These are phyloP conservation scores for Galerina marginata DNA, from an alignment of 768 basidiomycete species.

Conservation along the genomic window DNA sequence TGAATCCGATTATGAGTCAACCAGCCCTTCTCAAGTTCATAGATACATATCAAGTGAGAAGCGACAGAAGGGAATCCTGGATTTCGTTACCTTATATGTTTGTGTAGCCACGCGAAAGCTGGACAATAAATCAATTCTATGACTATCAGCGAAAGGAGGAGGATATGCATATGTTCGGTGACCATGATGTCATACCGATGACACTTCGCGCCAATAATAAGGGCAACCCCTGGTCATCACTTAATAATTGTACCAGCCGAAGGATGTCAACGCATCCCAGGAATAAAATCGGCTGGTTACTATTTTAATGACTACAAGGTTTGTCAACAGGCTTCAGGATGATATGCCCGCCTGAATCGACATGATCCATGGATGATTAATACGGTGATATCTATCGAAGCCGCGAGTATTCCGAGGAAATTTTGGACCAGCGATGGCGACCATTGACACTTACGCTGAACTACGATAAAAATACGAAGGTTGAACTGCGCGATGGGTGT, in stretches of 20 bases:
- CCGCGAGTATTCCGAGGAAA: background rate
- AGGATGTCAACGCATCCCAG: too few species aligned
- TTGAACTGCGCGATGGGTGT: background rate
- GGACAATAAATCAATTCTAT: too few species aligned
- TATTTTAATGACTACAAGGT: background rate
- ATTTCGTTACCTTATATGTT: background rate
- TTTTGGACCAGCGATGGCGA: background rate
- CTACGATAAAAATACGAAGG: conserved; percentile 19
- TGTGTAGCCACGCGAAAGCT: too few species aligned
- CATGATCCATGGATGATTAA: conserved; percentile 1
- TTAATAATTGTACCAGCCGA: too few species aligned
- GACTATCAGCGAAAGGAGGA: too few species aligned
- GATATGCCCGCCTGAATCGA: background rate
- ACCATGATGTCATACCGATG: too few species aligned
- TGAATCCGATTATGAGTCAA: too few species aligned
- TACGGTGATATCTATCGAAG: background rate
- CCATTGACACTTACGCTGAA: background rate
- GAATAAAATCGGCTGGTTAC: too few species aligned
- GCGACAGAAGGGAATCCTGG: background rate
- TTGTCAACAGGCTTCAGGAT: background rate
- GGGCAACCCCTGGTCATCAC: too few species aligned
- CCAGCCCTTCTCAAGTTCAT: too few species aligned
- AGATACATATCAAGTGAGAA: background rate
- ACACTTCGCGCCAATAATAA: too few species aligned
- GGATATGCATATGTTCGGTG: too few species aligned